A percentile compares a stretch with the other conserved stretches of the same genome.
phyloP scores from a whole-genome alignment of 177 flowering plant species.

The Tripterygium wilfordii region DNA sequence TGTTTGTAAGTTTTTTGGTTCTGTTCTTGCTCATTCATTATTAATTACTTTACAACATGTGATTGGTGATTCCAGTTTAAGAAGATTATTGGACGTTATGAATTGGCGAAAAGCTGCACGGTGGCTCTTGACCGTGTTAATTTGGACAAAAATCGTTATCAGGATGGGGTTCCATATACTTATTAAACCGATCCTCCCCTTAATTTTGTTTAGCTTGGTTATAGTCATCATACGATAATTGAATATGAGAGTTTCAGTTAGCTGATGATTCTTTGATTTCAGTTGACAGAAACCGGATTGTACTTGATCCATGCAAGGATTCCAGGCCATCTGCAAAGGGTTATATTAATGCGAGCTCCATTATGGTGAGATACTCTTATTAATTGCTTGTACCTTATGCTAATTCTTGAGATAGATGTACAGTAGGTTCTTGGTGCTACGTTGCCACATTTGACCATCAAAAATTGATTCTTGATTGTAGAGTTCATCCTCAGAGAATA shows the following conservation, averaged over 20 bases:
- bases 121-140: slow-evolving; percentile 64
- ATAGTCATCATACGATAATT: too few species aligned
- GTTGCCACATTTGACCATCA: slow-evolving; percentile 7
- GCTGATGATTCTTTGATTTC: slow-evolving; percentile 12
- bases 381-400: too few species aligned
- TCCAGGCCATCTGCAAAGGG: slow-evolving; percentile 57
- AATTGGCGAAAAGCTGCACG: slow-evolving; percentile 46
- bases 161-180: slow-evolving; percentile 79
- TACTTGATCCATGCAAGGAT: slow-evolving; percentile 59
- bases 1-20: too few species aligned
- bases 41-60: not conserved
- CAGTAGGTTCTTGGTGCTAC: too few species aligned
- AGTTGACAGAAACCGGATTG: slow-evolving; percentile 82
- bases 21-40: not conserved
- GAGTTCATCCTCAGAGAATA: slow-evolving; percentile 44
- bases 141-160: slow-evolving; percentile 70
- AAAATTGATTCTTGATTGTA: slow-evolving; percentile 27
- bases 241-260: too few species aligned
- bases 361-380: slow-evolving; percentile 32
- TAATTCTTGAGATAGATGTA: too few species aligned
- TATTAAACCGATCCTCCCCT: not conserved
- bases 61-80: slow-evolving; percentile 30
- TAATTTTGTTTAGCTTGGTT: too few species aligned
- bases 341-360: slow-evolving; percentile 90
- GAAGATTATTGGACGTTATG: slow-evolving; percentile 46